Base-by-base conservation (phyloP, 176 grass and related monocot genomes). In the Juncus inflexus region DNA sequence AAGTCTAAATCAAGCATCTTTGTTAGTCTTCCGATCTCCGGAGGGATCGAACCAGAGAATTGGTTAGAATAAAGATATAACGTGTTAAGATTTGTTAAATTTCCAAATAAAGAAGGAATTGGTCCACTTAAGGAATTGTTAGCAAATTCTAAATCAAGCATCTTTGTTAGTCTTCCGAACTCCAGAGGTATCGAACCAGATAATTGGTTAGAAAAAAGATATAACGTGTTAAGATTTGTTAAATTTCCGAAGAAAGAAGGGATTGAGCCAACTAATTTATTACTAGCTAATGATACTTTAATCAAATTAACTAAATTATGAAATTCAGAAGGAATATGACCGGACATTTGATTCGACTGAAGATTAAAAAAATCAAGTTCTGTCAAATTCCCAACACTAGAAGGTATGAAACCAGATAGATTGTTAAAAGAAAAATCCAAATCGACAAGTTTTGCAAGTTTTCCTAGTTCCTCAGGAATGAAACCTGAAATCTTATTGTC, bases 71-170 rank as follows among this genome's bases (percentile, higher is more conserved):
- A 28, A 28, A 28, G 19, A 28, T 28, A 28, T 28, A 28, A 28
- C 19, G 19, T 28, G 19, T 28, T 28, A 28, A 28, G 19, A 28
- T 28, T 28, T 28, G 19, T 28, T 28, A 28, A 28, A 28, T 28
- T 28, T 28, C 35, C 37, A 6, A 89, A 15, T 45, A 63, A 42
- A 28, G 28, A 0, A 8, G 81, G 86, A 3, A 89, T 53, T 12
- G 66, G 36, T 2, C 85, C 85, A 15, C 51, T 59, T n/a, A 87
- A 63, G 16, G n/a, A 3, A 13, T 88, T 88, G 4, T 11, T 9
- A 3, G 42, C 38, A 38, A 83, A 3, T 10, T 49, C 36, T 42
- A 87, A 52, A 53, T 0, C 4, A 5, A 0, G 51, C 11, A 87
- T 52, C 7, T 13, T 37, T 10, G 61, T 38, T 10, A 76, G 76